Conservation (phyloP, 1,139 yeast species). For the Yamadazyma kanchanaburiensis region DNA sequence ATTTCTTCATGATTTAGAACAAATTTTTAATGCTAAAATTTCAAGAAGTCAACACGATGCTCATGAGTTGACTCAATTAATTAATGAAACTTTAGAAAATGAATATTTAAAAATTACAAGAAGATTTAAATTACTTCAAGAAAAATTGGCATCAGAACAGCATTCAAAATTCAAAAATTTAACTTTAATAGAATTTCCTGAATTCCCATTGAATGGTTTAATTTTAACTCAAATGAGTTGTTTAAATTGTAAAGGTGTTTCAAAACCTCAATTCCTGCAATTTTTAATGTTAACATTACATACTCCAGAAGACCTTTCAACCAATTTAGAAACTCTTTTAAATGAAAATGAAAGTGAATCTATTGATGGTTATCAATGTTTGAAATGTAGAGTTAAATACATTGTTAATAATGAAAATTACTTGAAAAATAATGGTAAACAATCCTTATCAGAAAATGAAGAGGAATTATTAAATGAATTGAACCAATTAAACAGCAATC, state of each 20-base stretch:
- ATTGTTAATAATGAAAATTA: slow-evolving; percentile 37
- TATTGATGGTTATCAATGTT: slow-evolving; percentile 79
- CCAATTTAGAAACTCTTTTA: slow-evolving; percentile 53
- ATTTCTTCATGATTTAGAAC: slow-evolving; percentile 66
- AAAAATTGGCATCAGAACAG: slow-evolving; percentile 6
- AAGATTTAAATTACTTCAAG: slow-evolving; percentile 21
- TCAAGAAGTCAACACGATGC: slow-evolving; percentile 91
- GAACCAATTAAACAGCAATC: slow-evolving; percentile 24
- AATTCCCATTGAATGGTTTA: slow-evolving; percentile 72
- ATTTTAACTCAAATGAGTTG: slow-evolving; percentile 68
- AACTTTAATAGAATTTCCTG: slow-evolving; percentile 40
- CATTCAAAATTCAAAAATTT: slow-evolving; percentile 14
- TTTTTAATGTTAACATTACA: slow-evolving; percentile 72
- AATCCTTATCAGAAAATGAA: slow-evolving; percentile 11
- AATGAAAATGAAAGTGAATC: slow-evolving; percentile 61
- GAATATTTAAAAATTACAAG: slow-evolving; percentile 52
- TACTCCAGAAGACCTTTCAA: slow-evolving; percentile 58
- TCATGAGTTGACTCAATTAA: slow-evolving; percentile 80
- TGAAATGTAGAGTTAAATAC: slow-evolving; percentile 57
- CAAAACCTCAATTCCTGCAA: slow-evolving; percentile 58
- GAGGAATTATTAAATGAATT: slow-evolving; percentile 24
- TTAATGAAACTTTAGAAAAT: slow-evolving; percentile 72
- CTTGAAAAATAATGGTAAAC: slow-evolving; percentile 10
- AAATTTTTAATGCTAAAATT: slow-evolving; percentile 72
- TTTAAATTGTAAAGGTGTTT: slow-evolving; percentile 58